Evolutionary conservation across 192 early-diverging fungal genomes (phyloP).

Genomic region (Dissophora globulifera): DNA sequence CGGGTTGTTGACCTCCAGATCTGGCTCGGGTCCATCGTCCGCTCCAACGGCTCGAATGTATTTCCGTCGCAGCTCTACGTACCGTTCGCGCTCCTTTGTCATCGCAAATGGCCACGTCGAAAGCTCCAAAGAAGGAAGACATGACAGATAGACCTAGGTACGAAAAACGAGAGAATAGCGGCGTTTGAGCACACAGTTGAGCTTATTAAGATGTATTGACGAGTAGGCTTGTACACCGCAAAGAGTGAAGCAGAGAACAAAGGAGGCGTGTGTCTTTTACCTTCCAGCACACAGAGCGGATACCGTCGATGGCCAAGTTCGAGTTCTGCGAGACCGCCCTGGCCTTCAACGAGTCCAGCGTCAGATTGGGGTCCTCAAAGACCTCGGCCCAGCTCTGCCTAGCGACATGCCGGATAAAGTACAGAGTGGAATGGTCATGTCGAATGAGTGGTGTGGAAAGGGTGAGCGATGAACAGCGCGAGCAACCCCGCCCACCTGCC

Average conservation of each 20-base stretch:
- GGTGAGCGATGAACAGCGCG: neutral
- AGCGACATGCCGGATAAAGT: neutral
- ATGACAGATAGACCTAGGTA: conserved; percentile 60
- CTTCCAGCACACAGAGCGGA: conserved; percentile 72
- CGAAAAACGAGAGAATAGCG: neutral
- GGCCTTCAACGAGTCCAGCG: conserved; percentile 54
- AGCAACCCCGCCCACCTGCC: neutral
- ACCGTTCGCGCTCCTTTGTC: conserved; percentile 72
- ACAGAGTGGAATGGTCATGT: neutral
- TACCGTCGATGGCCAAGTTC: conserved; percentile 58
- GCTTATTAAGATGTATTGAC: no score
- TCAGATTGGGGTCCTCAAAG: conserved; percentile 62
- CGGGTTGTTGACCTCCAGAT: conserved; percentile 85
- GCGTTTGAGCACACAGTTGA: no score
- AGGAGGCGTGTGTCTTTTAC: conserved; percentile 21
- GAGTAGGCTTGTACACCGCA: no score
- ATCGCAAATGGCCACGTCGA: conserved; percentile 70
- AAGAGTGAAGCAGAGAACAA: no score
- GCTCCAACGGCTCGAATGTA: conserved; percentile 66
- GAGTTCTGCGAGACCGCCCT: conserved; percentile 55
- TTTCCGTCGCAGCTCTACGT: conserved; percentile 71
- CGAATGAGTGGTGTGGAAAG: neutral
- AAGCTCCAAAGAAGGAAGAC: conserved; percentile 61
- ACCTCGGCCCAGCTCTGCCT: conserved; percentile 61
- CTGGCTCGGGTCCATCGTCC: conserved; percentile 58